phyloP scores from a whole-genome alignment of 176 grass and related monocot species.

The Raddia guianensis region DNA sequence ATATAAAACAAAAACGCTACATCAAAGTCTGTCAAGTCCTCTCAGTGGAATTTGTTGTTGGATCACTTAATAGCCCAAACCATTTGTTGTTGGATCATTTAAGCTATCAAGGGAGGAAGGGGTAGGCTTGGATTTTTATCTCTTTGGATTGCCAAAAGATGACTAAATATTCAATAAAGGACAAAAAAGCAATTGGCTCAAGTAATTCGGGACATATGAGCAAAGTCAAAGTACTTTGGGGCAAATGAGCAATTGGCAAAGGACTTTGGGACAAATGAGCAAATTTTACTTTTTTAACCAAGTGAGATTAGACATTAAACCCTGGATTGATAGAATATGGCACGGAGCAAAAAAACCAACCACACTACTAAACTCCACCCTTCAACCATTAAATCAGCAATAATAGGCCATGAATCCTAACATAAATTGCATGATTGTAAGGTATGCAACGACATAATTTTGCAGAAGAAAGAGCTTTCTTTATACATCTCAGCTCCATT shows the following conservation, averaged over 20 bases:
- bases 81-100: too few relatives aligned
- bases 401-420: not conserved
- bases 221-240: too few relatives aligned
- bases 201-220: too few relatives aligned
- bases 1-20: not conserved
- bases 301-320: not conserved
- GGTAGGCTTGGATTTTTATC: too few relatives aligned
- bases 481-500: constrained; percentile 43
- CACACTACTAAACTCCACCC: not conserved
- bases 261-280: too few relatives aligned
- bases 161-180: too few relatives aligned
- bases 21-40: not conserved
- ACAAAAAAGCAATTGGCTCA: too few relatives aligned
- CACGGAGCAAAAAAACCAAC: not conserved
- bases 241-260: too few relatives aligned
- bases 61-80: too few relatives aligned
- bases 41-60: not conserved
- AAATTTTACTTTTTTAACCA: too few relatives aligned
- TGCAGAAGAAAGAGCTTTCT: constrained; percentile 28
- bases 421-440: not conserved
- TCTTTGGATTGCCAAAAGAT: too few relatives aligned
- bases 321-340: not conserved
- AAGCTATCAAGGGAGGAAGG: too few relatives aligned
- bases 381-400: constrained; percentile 10
- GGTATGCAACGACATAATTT: not conserved